Conservation (phyloP, 129 eudicot genomes). For the Saposhnikovia divaricata region DNA sequence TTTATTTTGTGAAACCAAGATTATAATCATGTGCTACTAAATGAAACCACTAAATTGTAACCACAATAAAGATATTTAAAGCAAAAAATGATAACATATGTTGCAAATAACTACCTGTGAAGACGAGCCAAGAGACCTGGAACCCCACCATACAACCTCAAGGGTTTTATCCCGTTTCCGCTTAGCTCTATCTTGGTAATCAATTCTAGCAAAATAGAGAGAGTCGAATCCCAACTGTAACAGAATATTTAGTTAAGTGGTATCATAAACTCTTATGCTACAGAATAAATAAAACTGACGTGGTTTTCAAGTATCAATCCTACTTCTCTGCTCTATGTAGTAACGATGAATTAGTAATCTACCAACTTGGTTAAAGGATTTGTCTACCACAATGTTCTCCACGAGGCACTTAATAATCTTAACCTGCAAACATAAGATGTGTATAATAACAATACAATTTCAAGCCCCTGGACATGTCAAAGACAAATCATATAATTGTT, state of each 20-base stretch:
- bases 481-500: too few species aligned
- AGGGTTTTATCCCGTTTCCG: constrained; percentile 71
- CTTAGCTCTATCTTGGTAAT: constrained; percentile 97
- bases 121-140: constrained; percentile 86
- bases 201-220: constrained; percentile 86
- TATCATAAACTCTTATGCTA: constrained; percentile 1
- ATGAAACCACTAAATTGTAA: background rate
- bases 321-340: too few species aligned
- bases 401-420: too few species aligned
- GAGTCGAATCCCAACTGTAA: constrained; percentile 96
- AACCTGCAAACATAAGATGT: too few species aligned
- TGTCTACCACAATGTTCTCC: too few species aligned
- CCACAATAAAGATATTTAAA: background rate
- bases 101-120: constrained; percentile 52
- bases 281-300: too few species aligned
- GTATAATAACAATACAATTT: too few species aligned
- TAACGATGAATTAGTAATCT: too few species aligned
- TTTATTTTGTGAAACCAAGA: background rate
- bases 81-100: background rate
- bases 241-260: constrained; percentile 4
- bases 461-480: too few species aligned
- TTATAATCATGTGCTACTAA: background rate
- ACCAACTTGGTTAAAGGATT: too few species aligned
- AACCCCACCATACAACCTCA: constrained; percentile 92
- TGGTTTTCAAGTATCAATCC: too few species aligned